Conservation (phyloP, 169 alveolate genomes). For the Fabrea salina region DNA sequence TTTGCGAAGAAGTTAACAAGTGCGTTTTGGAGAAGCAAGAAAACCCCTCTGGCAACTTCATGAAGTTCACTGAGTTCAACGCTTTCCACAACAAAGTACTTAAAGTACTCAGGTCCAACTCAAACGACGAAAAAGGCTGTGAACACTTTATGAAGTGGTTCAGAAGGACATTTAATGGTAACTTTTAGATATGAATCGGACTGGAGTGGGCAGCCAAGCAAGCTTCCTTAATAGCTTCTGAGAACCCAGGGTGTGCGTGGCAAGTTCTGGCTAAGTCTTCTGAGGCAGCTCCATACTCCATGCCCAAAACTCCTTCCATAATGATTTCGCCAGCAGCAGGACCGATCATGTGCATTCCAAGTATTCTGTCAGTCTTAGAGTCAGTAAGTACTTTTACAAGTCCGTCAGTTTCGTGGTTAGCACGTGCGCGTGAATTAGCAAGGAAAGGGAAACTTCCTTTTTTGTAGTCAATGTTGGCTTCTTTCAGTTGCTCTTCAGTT, state of each 20-base stretch:
- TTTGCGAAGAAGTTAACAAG: background rate
- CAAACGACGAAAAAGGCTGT: background rate
- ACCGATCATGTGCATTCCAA: slow-evolving; percentile 98
- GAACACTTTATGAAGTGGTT: slow-evolving; percentile 7
- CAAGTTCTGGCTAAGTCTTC: slow-evolving; percentile 95
- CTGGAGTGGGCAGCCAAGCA: slow-evolving; percentile 92
- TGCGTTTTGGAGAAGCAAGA: slow-evolving; percentile 1
- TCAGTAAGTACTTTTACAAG: slow-evolving; percentile 89
- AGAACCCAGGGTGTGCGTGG: slow-evolving; percentile 98
- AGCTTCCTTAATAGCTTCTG: slow-evolving; percentile 96
- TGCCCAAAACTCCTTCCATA: slow-evolving; percentile 91
- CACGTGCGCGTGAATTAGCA: slow-evolving; percentile 95
- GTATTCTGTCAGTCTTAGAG: slow-evolving; percentile 88
- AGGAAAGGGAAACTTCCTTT: slow-evolving; percentile 93
- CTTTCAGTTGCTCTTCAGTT: slow-evolving; percentile 91
- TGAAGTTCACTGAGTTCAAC: background rate
- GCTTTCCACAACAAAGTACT: slow-evolving; percentile 9
- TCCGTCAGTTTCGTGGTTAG: slow-evolving; percentile 95
- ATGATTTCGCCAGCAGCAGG: slow-evolving; percentile 97
- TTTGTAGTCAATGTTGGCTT: slow-evolving; percentile 65
- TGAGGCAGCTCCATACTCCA: slow-evolving; percentile 94
- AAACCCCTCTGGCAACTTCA: no score
- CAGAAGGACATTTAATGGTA: background rate
- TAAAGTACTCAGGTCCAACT: background rate
- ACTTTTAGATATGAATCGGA: slow-evolving; percentile 87